These are phyloP conservation scores for Nemania sp. DNA, from an alignment of 2,329 filamentous ascomycete species.

Conservation along the genomic window DNA sequence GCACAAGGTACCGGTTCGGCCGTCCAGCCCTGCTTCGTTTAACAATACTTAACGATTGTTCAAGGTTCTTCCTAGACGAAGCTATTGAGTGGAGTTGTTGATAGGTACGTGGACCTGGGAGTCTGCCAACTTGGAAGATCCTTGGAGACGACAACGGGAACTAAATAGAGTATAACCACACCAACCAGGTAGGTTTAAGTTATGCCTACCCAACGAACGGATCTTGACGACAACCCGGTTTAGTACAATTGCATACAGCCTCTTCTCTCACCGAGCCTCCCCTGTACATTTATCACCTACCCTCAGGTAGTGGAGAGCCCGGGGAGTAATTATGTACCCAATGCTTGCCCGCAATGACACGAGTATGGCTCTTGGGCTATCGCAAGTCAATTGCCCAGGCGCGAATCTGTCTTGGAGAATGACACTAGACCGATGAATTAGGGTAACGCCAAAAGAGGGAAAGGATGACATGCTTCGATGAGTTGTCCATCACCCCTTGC, in stretches of 20 bases:
- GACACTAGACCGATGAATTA: background rate
- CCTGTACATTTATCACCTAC: background rate
- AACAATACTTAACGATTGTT: too few relatives aligned
- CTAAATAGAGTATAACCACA: too few relatives aligned
- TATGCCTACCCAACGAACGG: background rate
- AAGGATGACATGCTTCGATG: constrained; percentile 19
- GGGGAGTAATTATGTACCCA: background rate
- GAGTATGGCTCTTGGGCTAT: background rate
- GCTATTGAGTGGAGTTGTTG: background rate
- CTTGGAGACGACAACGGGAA: constrained; percentile 19
- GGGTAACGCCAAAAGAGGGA: constrained; percentile 16
- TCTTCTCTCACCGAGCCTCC: background rate
- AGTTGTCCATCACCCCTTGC: constrained; percentile 26
- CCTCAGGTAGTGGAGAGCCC: background rate
- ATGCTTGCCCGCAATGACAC: background rate
- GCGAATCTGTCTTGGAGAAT: background rate
- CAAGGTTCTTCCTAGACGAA: too few relatives aligned
- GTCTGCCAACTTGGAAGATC: constrained; percentile 15
- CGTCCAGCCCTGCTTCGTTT: background rate
- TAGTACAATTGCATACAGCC: background rate
- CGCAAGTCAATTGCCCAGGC: background rate
- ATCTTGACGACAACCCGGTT: background rate
- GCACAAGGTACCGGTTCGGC: constrained; percentile 3
- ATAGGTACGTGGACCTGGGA: background rate
- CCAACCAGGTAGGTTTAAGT: too few relatives aligned